Percentiles rank a stretch among this genome's conserved stretches.
Evolutionary conservation across 768 basidiomycete genomes (phyloP).

Genomic region (Trametes maxima): DNA sequence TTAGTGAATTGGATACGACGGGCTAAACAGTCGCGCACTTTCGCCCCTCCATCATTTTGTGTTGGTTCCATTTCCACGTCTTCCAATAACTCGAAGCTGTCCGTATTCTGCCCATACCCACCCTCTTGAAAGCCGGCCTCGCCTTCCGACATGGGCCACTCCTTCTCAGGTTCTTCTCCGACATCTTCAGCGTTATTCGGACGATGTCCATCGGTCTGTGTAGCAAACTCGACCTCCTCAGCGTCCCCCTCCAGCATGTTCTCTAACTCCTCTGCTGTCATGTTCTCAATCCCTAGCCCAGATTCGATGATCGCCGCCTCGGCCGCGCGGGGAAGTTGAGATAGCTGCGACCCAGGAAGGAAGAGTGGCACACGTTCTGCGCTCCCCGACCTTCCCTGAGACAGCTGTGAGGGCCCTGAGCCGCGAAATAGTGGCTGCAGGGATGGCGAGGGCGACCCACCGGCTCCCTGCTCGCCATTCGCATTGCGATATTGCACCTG

Average conservation of each 20-base stretch:
- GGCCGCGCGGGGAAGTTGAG: constrained; percentile 53
- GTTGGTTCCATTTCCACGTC: constrained; percentile 32
- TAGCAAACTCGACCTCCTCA: constrained; percentile 47
- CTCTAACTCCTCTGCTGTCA: constrained; percentile 62
- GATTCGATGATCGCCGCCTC: constrained; percentile 56
- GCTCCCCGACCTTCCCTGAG: not conserved
- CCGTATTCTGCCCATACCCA: constrained; percentile 18
- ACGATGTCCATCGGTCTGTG: not conserved
- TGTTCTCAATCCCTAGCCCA: constrained; percentile 68
- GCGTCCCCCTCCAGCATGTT: constrained; percentile 63
- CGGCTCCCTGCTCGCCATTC: not conserved
- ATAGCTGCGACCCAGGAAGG: constrained; percentile 39
- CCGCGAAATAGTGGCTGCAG: constrained; percentile 12
- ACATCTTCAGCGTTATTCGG: not conserved
- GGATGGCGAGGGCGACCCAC: not conserved
- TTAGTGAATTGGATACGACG: constrained; percentile 1
- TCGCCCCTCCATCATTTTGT: constrained; percentile 24
- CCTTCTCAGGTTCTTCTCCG: constrained; percentile 8
- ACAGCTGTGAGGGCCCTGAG: constrained; percentile 27
- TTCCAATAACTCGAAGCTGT: constrained; percentile 31
- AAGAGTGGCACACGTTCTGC: constrained; percentile 34
- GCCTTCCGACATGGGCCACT: constrained; percentile 20
- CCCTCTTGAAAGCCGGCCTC: constrained; percentile 28
- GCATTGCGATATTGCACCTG: not conserved
- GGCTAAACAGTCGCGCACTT: constrained; percentile 20